Evolutionary conservation across 306 rosid species (phyloP).

Genomic region (Morella rubra): DNA sequence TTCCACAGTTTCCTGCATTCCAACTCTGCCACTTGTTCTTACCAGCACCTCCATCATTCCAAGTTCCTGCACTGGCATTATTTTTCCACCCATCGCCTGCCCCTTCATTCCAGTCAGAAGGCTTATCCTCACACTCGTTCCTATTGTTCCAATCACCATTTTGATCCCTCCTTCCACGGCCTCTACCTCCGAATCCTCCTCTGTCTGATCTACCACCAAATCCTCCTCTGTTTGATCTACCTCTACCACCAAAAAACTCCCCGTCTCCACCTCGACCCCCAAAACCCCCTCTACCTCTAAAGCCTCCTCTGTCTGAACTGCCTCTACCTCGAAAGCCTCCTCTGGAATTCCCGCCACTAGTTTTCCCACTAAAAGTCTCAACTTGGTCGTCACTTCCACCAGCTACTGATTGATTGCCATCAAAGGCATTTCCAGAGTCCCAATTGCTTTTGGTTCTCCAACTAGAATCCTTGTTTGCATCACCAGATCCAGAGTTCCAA

Average conservation of each 20-base stretch:
- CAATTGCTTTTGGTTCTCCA: slow-evolving; percentile 48
- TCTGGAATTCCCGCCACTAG: slow-evolving; percentile 34
- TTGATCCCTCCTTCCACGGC: slow-evolving; percentile 70
- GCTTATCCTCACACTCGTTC: slow-evolving; percentile 35
- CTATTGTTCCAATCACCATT: slow-evolving; percentile 52
- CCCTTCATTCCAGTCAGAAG: slow-evolving; percentile 53
- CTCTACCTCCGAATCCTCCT: slow-evolving; percentile 58
- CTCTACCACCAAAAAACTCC: slow-evolving; percentile 24
- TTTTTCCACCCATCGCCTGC: slow-evolving; percentile 46
- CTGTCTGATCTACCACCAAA: slow-evolving; percentile 48
- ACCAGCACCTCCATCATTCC: slow-evolving; percentile 39
- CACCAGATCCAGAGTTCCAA: slow-evolving; percentile 31
- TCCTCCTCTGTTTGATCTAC: slow-evolving; percentile 53
- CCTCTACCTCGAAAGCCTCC: slow-evolving; percentile 71
- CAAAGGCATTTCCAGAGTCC: slow-evolving; percentile 35
- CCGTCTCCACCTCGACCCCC: slow-evolving; percentile 33
- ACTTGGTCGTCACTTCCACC: slow-evolving; percentile 34
- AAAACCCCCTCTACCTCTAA: slow-evolving; percentile 51
- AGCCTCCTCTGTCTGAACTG: slow-evolving; percentile 46
- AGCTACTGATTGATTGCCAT: slow-evolving; percentile 9
- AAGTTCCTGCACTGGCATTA: slow-evolving; percentile 37
- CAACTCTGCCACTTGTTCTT: slow-evolving; percentile 37
- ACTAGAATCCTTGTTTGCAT: slow-evolving; percentile 33
- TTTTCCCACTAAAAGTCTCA: slow-evolving; percentile 19
- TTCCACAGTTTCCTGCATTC: slow-evolving; percentile 37